Conservation (phyloP, 306 rosid genomes). For the Citrullus mucosospermus region DNA sequence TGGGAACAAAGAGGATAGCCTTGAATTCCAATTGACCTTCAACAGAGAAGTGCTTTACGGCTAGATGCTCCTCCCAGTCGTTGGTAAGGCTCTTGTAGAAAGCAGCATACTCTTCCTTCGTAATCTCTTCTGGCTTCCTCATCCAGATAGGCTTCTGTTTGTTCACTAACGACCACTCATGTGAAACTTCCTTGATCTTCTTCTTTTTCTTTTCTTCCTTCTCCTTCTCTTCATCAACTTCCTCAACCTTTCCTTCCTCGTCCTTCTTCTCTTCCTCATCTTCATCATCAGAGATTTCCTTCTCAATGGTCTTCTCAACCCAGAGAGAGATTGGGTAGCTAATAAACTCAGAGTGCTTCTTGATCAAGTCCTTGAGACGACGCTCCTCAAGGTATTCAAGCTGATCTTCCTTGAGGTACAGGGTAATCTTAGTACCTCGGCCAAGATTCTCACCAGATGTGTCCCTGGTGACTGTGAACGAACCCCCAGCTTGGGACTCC, state of each 20-base stretch:
- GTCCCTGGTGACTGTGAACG: slow-evolving; percentile 16
- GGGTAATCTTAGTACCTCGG: slow-evolving; percentile 18
- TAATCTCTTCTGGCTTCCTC: slow-evolving; percentile 20
- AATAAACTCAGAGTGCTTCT: slow-evolving; percentile 14
- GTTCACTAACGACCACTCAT: slow-evolving; percentile 21
- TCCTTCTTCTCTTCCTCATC: slow-evolving; percentile 20
- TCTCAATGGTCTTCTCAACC: slow-evolving; percentile 20
- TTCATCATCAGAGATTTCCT: slow-evolving; percentile 18
- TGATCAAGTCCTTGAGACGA: slow-evolving; percentile 13
- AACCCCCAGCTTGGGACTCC: slow-evolving; percentile 26
- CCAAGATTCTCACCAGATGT: slow-evolving; percentile 14
- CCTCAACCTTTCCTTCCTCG: slow-evolving; percentile 21
- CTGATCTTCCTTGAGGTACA: slow-evolving; percentile 23
- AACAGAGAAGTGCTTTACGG: slow-evolving; percentile 20
- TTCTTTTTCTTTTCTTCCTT: slow-evolving; percentile 10
- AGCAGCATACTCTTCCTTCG: slow-evolving; percentile 19
- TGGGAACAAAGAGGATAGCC: slow-evolving; percentile 18
- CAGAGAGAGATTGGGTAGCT: slow-evolving; percentile 25
- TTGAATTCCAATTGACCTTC: slow-evolving; percentile 23
- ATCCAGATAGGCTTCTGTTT: slow-evolving; percentile 25
- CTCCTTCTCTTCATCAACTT: slow-evolving; percentile 18
- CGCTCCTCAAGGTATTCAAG: slow-evolving; percentile 20
- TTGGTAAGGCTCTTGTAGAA: slow-evolving; percentile 25
- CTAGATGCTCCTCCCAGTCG: slow-evolving; percentile 22
- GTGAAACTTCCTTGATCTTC: slow-evolving; percentile 18